phyloP scores from a whole-genome alignment of 192 early-diverging fungal species.

The Backusella parvicylindrica region DNA sequence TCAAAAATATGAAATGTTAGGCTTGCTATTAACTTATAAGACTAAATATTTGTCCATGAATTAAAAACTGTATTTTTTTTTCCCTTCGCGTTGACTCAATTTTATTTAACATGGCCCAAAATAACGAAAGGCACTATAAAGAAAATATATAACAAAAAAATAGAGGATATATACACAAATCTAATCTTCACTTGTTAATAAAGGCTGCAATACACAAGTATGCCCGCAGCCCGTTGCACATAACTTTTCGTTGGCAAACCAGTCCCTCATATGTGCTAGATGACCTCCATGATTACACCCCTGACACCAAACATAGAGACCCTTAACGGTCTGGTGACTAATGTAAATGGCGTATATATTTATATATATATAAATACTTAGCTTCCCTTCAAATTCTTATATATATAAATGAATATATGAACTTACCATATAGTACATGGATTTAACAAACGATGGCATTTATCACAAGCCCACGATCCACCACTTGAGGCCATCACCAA shows the following conservation, averaged over 20 bases:
- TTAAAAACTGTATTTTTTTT: too few species aligned
- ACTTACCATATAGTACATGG: constrained; percentile 68
- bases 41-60: too few species aligned
- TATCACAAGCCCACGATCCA: constrained; percentile 66
- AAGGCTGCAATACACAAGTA: constrained; percentile 46
- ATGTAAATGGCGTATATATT: not conserved
- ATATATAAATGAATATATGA: not conserved
- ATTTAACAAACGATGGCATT: constrained; percentile 59
- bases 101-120: too few species aligned
- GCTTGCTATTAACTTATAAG: too few species aligned
- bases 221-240: constrained; percentile 81
- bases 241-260: constrained; percentile 58
- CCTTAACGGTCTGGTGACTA: constrained; percentile 69
- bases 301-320: constrained; percentile 77
- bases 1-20: too few species aligned
- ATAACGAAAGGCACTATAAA: too few species aligned
- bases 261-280: constrained; percentile 63
- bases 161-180: not conserved
- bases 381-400: not conserved
- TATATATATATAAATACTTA: not conserved
- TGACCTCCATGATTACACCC: constrained; percentile 82
- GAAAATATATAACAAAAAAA: too few species aligned
- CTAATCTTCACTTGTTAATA: not conserved
- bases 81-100: too few species aligned
- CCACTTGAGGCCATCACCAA: constrained; percentile 43